Evolutionary conservation across 108 stramenopile species (phyloP).

Genomic region (Stephanodiscus minutulus): DNA sequence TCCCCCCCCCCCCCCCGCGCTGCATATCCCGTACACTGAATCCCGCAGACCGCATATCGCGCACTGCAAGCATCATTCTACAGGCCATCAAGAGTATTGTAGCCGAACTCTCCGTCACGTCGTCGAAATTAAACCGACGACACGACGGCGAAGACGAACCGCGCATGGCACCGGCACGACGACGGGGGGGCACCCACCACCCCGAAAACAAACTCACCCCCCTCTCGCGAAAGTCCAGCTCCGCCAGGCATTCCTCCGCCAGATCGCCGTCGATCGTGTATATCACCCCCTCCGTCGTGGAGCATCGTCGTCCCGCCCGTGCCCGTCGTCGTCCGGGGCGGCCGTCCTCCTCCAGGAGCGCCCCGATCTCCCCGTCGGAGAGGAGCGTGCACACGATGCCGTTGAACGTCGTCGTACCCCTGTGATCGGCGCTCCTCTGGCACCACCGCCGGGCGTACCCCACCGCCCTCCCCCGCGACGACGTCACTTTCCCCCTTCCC

Average conservation of each 20-base stretch:
- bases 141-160: too few species aligned
- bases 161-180: too few species aligned
- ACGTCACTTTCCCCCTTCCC: slow-evolving; percentile 36
- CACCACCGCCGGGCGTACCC: slow-evolving; percentile 84
- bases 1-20: too few species aligned
- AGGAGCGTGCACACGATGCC: slow-evolving; percentile 88
- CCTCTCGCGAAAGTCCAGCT: slow-evolving; percentile 90
- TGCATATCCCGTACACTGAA: too few species aligned
- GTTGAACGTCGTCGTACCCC: slow-evolving; percentile 67
- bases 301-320: slow-evolving; percentile 2
- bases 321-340: not conserved
- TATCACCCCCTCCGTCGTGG: slow-evolving; percentile 79
- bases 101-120: too few species aligned
- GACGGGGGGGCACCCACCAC: too few species aligned
- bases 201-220: too few species aligned
- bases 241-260: slow-evolving; percentile 74
- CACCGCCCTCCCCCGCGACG: slow-evolving; percentile 42
- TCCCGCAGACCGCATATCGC: too few species aligned
- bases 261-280: slow-evolving; percentile 67
- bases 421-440: slow-evolving; percentile 86
- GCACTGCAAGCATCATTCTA: too few species aligned
- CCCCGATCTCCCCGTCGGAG: slow-evolving; percentile 63
- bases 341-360: slow-evolving; percentile 10
- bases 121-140: too few species aligned
- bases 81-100: too few species aligned